Percentiles rank a stretch among this genome's conserved stretches.
Evolutionary conservation across 2,329 filamentous ascomycete genomes (phyloP).

Genomic region (Epichloe sylvatica): DNA sequence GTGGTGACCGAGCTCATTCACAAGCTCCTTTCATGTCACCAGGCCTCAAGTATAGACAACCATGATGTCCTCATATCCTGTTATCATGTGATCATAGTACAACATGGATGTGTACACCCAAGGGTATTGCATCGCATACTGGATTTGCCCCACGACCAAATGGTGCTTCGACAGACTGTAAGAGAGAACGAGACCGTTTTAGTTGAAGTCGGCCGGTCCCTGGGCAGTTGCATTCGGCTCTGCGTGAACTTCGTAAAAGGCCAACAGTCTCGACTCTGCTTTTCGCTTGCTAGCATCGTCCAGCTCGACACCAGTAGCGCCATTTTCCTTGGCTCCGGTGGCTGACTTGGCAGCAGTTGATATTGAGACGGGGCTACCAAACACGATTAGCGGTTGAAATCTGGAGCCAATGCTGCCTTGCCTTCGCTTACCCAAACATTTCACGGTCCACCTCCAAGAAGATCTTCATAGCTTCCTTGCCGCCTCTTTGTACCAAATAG

Average conservation of each 20-base stretch:
- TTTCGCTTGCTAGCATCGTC: slow-evolving; percentile 37
- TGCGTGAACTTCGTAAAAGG: slow-evolving; percentile 38
- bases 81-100: slow-evolving; percentile 5
- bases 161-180: neutral
- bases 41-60: neutral
- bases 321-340: slow-evolving; percentile 31
- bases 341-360: slow-evolving; percentile 7
- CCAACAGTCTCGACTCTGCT: slow-evolving; percentile 37
- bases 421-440: slow-evolving; percentile 58
- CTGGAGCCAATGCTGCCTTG: neutral
- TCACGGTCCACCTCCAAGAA: slow-evolving; percentile 74
- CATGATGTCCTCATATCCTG: neutral
- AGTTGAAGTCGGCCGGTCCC: slow-evolving; percentile 40
- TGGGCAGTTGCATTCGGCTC: slow-evolving; percentile 33
- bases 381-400: slow-evolving; percentile 1
- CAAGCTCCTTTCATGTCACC: neutral
- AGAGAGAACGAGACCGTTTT: slow-evolving; percentile 6
- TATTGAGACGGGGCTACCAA: slow-evolving; percentile 12
- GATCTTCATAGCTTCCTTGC: slow-evolving; percentile 71
- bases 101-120: neutral
- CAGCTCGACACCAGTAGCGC: slow-evolving; percentile 26
- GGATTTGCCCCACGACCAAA: neutral
- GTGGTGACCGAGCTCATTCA: neutral
- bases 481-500: slow-evolving; percentile 72
- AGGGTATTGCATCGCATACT: neutral